These are phyloP conservation scores for Phytopythium litorale DNA, from an alignment of 352 stramenopile genomes.

Conservation along the genomic window DNA sequence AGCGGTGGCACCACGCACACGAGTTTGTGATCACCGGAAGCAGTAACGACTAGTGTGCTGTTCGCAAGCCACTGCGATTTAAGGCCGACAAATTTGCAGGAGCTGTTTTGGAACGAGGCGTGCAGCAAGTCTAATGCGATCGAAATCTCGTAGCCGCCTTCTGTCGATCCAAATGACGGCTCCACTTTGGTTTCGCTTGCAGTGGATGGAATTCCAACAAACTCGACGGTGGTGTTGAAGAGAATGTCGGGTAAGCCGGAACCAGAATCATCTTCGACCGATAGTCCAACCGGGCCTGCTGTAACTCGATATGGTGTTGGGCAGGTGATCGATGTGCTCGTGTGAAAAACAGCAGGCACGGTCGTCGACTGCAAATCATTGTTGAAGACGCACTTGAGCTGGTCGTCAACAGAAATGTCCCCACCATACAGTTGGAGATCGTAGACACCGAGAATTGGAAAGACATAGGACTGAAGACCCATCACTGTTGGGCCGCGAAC, in stretches of 20 bases:
- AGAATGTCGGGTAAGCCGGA: slow-evolving; percentile 8
- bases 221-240: slow-evolving; percentile 16
- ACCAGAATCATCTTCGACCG: slow-evolving; percentile 6
- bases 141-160: slow-evolving; percentile 18
- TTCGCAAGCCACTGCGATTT: slow-evolving; percentile 6
- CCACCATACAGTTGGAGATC: slow-evolving; percentile 21
- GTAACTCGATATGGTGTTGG: slow-evolving; percentile 12
- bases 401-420: slow-evolving; percentile 17
- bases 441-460: slow-evolving; percentile 14
- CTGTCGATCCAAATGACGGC: slow-evolving; percentile 23
- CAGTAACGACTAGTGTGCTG: neutral
- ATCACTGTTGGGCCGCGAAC: slow-evolving; percentile 13
- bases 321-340: slow-evolving; percentile 20
- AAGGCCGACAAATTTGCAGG: slow-evolving; percentile 21
- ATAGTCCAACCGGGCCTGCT: slow-evolving; percentile 12
- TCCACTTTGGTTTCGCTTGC: slow-evolving; percentile 1
- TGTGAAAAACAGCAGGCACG: slow-evolving; percentile 18
- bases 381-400: slow-evolving; percentile 29
- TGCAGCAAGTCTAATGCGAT: slow-evolving; percentile 15
- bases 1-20: slow-evolving; percentile 22
- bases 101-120: slow-evolving; percentile 9
- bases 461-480: slow-evolving; percentile 12
- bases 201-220: slow-evolving; percentile 11
- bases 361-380: slow-evolving; percentile 2
- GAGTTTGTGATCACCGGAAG: slow-evolving; percentile 2